These are phyloP conservation scores for Neostapfia colusana DNA, from an alignment of 176 grass and related monocot genomes.

Conservation along the genomic window DNA sequence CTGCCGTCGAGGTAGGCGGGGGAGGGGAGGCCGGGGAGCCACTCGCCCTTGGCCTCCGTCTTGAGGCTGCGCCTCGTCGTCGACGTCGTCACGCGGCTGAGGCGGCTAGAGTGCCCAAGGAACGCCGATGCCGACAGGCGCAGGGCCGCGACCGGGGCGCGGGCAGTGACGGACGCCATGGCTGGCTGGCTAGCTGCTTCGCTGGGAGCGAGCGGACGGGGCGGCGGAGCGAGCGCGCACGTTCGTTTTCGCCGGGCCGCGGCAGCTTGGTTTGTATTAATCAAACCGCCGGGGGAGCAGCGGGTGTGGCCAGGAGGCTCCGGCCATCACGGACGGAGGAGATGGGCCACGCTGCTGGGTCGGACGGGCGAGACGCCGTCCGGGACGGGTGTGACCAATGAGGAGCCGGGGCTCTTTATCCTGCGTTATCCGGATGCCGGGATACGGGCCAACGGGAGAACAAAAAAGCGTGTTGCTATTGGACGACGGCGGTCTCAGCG, in stretches of 20 bases:
- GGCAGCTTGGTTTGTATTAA: slow-evolving; percentile 46
- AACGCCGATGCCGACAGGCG: slow-evolving; percentile 52
- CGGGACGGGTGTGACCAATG: slow-evolving; percentile 30
- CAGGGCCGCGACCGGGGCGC: slow-evolving; percentile 50
- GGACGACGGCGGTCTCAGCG: slow-evolving; percentile 18
- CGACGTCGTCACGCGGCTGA: background rate
- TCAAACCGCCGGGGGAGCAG: slow-evolving; percentile 34
- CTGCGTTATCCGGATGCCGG: slow-evolving; percentile 56
- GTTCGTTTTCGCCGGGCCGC: slow-evolving; percentile 29
- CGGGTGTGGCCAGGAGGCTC: slow-evolving; percentile 42
- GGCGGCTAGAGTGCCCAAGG: slow-evolving; percentile 37
- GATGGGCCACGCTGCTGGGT: slow-evolving; percentile 18
- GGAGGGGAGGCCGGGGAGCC: slow-evolving; percentile 80
- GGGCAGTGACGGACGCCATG: slow-evolving; percentile 66
- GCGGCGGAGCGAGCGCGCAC: background rate
- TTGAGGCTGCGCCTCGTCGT: slow-evolving; percentile 42
- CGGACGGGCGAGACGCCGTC: background rate
- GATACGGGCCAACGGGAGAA: slow-evolving; percentile 34
- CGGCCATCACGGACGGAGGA: background rate
- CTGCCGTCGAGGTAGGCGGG: slow-evolving; percentile 72
- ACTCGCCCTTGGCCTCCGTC: slow-evolving; percentile 78
- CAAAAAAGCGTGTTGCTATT: slow-evolving; percentile 51
- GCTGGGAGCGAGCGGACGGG: too few relatives aligned
- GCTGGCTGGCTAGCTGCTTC: too few relatives aligned
- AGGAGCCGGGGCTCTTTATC: slow-evolving; percentile 33